These are phyloP conservation scores for Aspergillus cejpii DNA, from an alignment of 2,329 filamentous ascomycete genomes.

Conservation along the genomic window DNA sequence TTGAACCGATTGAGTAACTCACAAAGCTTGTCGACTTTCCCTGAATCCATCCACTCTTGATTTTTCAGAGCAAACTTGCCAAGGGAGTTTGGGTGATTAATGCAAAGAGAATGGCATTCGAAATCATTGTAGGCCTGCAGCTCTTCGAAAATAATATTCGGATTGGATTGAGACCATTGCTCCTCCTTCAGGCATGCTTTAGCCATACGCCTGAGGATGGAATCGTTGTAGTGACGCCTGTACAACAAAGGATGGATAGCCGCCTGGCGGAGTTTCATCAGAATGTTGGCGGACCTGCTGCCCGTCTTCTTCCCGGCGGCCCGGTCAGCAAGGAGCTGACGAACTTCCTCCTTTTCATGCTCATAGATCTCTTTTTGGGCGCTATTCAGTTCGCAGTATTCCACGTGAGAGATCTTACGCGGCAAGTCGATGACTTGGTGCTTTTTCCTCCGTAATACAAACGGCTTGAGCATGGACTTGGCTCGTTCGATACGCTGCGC, in stretches of 20 bases:
- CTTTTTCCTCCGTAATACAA: slow-evolving; percentile 90
- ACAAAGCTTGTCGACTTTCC: slow-evolving; percentile 77
- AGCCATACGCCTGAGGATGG: slow-evolving; percentile 68
- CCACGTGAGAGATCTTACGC: slow-evolving; percentile 67
- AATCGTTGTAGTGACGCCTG: slow-evolving; percentile 70
- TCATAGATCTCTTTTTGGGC: slow-evolving; percentile 69
- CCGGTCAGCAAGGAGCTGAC: slow-evolving; percentile 55
- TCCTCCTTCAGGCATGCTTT: slow-evolving; percentile 67
- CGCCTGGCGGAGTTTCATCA: slow-evolving; percentile 88
- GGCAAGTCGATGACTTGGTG: slow-evolving; percentile 85
- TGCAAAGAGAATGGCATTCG: slow-evolving; percentile 54
- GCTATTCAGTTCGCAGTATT: slow-evolving; percentile 71
- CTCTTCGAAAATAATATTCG: slow-evolving; percentile 50
- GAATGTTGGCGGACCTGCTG: slow-evolving; percentile 56
- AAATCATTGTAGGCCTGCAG: slow-evolving; percentile 54
- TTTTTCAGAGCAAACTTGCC: slow-evolving; percentile 53
- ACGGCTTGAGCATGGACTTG: slow-evolving; percentile 86
- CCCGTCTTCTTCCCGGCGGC: slow-evolving; percentile 50
- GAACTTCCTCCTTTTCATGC: slow-evolving; percentile 57
- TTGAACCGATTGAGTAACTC: slow-evolving; percentile 67
- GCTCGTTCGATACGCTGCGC: slow-evolving; percentile 80
- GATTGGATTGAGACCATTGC: slow-evolving; percentile 45
- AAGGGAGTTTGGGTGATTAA: slow-evolving; percentile 48
- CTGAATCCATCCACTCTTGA: slow-evolving; percentile 63
- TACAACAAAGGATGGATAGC: slow-evolving; percentile 88